Conservation (phyloP, 2,329 filamentous ascomycete genomes). For the Xylaria sp. region DNA sequence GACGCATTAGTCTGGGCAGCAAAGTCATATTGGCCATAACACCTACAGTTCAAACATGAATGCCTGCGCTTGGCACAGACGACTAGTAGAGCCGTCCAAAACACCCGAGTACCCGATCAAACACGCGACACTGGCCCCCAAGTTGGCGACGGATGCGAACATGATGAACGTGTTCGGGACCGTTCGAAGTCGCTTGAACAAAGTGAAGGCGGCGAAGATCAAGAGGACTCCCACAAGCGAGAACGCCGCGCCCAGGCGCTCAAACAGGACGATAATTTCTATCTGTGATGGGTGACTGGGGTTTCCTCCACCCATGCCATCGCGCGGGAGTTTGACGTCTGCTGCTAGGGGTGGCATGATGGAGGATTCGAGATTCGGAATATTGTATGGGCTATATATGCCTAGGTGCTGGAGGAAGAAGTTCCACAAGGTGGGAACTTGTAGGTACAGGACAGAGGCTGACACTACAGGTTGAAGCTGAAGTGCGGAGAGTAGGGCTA, state of each 20-base stretch:
- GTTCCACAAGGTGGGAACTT: background rate
- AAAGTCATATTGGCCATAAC: background rate
- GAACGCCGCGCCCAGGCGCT: constrained; percentile 65
- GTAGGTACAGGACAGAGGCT: background rate
- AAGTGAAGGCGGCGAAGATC: constrained; percentile 64
- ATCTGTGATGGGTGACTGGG: constrained; percentile 41
- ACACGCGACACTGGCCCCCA: constrained; percentile 72
- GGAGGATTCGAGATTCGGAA: background rate
- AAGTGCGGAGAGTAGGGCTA: background rate
- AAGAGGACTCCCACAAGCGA: constrained; percentile 63
- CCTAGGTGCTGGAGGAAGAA: background rate
- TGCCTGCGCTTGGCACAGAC: constrained; percentile 70
- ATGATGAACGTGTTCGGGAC: constrained; percentile 72
- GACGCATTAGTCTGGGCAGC: constrained; percentile 25
- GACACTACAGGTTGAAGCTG: background rate
- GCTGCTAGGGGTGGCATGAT: constrained; percentile 23
- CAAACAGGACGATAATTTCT: constrained; percentile 58
- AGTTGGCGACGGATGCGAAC: constrained; percentile 69
- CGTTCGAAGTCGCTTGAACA: constrained; percentile 64
- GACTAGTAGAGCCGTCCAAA: constrained; percentile 60
- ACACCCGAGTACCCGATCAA: constrained; percentile 77
- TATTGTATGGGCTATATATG: background rate
- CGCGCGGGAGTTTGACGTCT: background rate
- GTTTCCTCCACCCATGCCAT: background rate
- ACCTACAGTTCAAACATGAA: constrained; percentile 76